These are phyloP conservation scores for Alternaria longipes DNA, from an alignment of 2,329 filamentous ascomycete species.

Conservation along the genomic window DNA sequence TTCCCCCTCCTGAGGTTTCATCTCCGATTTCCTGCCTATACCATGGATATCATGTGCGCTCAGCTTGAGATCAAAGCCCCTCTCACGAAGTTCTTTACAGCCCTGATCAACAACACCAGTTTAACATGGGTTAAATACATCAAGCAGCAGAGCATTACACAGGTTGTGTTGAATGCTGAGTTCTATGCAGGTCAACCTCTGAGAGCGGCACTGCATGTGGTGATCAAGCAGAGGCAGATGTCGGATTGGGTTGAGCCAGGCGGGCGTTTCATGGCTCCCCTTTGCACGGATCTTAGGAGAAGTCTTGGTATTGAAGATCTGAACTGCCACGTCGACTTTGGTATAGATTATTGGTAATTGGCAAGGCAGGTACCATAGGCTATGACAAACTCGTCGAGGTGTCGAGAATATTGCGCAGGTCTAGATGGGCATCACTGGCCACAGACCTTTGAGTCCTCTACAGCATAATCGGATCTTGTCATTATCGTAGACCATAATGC, in stretches of 20 bases:
- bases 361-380: neutral
- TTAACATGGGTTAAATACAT: slow-evolving; percentile 4
- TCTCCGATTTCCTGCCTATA: slow-evolving; percentile 26
- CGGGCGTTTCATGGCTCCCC: neutral
- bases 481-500: neutral
- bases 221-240: slow-evolving; percentile 4
- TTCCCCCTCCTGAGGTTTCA: slow-evolving; percentile 30
- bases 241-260: neutral
- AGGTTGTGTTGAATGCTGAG: neutral
- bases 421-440: neutral
- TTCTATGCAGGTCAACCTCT: neutral
- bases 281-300: neutral
- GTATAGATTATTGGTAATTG: neutral
- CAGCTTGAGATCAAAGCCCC: no score
- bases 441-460: neutral
- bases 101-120: neutral
- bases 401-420: neutral
- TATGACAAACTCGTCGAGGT: neutral
- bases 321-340: neutral
- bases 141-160: slow-evolving; percentile 8
- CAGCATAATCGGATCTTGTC: neutral
- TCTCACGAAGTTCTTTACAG: neutral
- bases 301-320: neutral
- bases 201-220: neutral
- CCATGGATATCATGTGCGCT: slow-evolving; percentile 4